These are phyloP conservation scores for Mycena rosella DNA, from an alignment of 768 basidiomycete species.

Conservation along the genomic window DNA sequence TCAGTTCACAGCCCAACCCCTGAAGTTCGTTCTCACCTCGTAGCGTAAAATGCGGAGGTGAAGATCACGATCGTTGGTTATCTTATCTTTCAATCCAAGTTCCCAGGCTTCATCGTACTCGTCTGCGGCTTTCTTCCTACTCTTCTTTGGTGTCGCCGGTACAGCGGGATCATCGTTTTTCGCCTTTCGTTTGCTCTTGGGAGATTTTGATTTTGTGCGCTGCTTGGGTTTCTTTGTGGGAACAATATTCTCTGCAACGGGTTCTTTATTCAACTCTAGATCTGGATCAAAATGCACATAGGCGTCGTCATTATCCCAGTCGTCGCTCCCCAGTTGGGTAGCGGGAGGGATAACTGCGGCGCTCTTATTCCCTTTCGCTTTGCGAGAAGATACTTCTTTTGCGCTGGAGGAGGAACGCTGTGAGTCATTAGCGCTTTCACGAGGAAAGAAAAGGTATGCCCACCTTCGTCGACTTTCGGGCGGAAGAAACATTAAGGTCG, in stretches of 20 bases:
- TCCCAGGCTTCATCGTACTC: constrained; percentile 58
- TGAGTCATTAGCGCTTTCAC: constrained; percentile 50
- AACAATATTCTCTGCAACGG: neutral
- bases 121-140: constrained; percentile 33
- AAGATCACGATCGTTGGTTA: constrained; percentile 60
- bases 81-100: constrained; percentile 53
- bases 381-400: constrained; percentile 45
- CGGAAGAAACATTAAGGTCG: neutral
- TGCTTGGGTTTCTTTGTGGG: neutral
- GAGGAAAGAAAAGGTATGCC: constrained; percentile 1
- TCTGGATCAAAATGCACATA: constrained; percentile 54
- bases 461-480: constrained; percentile 13
- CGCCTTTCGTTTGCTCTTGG: constrained; percentile 13
- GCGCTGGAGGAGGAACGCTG: constrained; percentile 44
- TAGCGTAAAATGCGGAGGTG: constrained; percentile 73
- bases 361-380: constrained; percentile 31
- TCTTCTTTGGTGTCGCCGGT: constrained; percentile 23
- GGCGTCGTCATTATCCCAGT: constrained; percentile 40
- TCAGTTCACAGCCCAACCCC: neutral
- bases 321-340: constrained; percentile 16
- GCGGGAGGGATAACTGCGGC: constrained; percentile 20
- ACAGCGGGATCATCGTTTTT: neutral
- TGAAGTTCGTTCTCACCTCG: constrained; percentile 58
- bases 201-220: neutral
- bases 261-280: constrained; percentile 34